These are phyloP conservation scores for Lipomyces chichibuensis DNA, from an alignment of 805 yeast genomes.

Conservation along the genomic window DNA sequence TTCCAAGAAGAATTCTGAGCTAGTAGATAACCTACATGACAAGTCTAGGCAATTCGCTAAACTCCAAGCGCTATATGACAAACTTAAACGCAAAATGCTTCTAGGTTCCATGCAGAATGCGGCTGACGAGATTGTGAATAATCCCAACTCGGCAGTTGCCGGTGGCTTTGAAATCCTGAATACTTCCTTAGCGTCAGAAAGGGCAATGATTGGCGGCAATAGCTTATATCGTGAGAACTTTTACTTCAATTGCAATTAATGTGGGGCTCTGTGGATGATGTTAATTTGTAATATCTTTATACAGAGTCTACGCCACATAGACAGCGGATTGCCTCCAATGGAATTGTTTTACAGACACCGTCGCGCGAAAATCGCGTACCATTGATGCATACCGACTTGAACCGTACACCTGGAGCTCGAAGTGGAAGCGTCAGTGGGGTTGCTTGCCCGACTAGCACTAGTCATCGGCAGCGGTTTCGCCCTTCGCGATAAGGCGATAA, in stretches of 20 bases:
- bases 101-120: constrained; percentile 6
- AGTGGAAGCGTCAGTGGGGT: background rate
- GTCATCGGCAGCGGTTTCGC: background rate
- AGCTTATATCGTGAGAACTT: background rate
- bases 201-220: background rate
- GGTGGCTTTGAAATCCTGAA: background rate
- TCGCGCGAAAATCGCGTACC: background rate
- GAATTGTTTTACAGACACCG: background rate
- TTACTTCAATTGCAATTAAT: background rate
- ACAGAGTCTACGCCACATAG: background rate
- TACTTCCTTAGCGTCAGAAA: background rate
- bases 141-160: background rate
- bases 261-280: background rate
- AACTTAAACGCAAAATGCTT: constrained; percentile 19
- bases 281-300: background rate
- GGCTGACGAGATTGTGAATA: constrained; percentile 1
- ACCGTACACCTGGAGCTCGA: background rate
- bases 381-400: background rate
- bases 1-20: constrained; percentile 12
- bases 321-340: background rate
- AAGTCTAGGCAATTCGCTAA: constrained; percentile 19
- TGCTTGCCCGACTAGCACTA: background rate
- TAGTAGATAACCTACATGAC: constrained; percentile 15
- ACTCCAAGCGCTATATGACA: constrained; percentile 25
- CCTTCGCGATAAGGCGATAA: background rate